phyloP scores from a whole-genome alignment of 2,329 filamentous ascomycete species.

The Zalaria sp. region DNA sequence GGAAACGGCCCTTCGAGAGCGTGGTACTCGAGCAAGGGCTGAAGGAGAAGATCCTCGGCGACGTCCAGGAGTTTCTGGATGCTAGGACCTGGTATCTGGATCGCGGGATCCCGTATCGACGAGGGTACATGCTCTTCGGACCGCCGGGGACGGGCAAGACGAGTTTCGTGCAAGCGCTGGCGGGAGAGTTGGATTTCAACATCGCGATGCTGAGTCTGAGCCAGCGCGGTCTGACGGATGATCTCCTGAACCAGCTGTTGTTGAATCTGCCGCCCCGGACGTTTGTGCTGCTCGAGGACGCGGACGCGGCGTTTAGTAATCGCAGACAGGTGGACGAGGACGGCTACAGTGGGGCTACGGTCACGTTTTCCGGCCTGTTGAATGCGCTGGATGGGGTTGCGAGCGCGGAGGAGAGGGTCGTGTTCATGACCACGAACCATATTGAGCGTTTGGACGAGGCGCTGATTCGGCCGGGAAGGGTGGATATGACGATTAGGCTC shows the following conservation, averaged over 20 bases:
- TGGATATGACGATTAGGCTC: slow-evolving; percentile 85
- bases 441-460: slow-evolving; percentile 81
- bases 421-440: slow-evolving; percentile 91
- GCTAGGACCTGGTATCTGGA: slow-evolving; percentile 83
- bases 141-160: slow-evolving; percentile 88
- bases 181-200: slow-evolving; percentile 81
- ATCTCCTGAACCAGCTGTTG: slow-evolving; percentile 72
- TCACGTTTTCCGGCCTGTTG: slow-evolving; percentile 85
- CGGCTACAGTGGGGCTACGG: slow-evolving; percentile 73
- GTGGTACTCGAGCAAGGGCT: slow-evolving; percentile 77
- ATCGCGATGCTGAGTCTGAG: slow-evolving; percentile 88
- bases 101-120: slow-evolving; percentile 82
- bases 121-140: slow-evolving; percentile 79
- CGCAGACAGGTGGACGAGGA: slow-evolving; percentile 63
- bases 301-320: slow-evolving; percentile 81
- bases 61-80: slow-evolving; percentile 69
- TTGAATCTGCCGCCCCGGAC: slow-evolving; percentile 74
- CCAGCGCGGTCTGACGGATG: slow-evolving; percentile 79
- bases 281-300: slow-evolving; percentile 74
- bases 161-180: slow-evolving; percentile 89
- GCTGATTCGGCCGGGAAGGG: slow-evolving; percentile 75
- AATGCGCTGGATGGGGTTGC: slow-evolving; percentile 68
- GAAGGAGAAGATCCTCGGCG: slow-evolving; percentile 64
- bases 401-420: slow-evolving; percentile 82
- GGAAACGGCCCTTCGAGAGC: slow-evolving; percentile 75